Conservation (phyloP, 2,329 filamentous ascomycete species). For the Colletotrichum cordylinicola region DNA sequence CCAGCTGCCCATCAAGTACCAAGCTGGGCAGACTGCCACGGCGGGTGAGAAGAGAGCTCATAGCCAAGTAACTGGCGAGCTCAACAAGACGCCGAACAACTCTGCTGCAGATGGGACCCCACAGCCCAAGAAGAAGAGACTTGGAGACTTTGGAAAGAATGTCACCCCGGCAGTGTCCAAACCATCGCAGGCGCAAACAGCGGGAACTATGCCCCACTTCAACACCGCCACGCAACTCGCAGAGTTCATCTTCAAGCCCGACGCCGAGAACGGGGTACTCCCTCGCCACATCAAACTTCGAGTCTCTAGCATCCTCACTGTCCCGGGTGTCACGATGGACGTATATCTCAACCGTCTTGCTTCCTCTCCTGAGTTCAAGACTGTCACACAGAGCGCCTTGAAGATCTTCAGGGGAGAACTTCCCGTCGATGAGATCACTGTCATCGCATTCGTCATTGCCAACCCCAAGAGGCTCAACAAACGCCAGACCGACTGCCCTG, state of each 20-base stretch:
- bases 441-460: background rate
- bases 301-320: background rate
- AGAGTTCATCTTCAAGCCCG: background rate
- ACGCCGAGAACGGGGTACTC: background rate
- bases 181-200: background rate
- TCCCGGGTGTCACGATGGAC: background rate
- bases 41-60: background rate
- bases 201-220: background rate
- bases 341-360: background rate
- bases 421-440: background rate
- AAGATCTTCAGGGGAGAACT: background rate
- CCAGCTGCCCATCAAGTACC: background rate
- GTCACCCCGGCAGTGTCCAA: background rate
- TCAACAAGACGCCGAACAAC: background rate
- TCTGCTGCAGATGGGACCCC: background rate
- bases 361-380: background rate
- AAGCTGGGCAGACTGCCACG: background rate
- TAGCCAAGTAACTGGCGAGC: background rate
- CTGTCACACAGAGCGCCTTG: background rate
- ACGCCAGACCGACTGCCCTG: background rate
- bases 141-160: background rate
- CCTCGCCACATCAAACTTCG: background rate
- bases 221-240: background rate
- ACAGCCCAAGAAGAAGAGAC: background rate
- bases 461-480: background rate